Conservation (phyloP, 1,284 basidiomycete genomes). For the Tylopilus sp. region DNA sequence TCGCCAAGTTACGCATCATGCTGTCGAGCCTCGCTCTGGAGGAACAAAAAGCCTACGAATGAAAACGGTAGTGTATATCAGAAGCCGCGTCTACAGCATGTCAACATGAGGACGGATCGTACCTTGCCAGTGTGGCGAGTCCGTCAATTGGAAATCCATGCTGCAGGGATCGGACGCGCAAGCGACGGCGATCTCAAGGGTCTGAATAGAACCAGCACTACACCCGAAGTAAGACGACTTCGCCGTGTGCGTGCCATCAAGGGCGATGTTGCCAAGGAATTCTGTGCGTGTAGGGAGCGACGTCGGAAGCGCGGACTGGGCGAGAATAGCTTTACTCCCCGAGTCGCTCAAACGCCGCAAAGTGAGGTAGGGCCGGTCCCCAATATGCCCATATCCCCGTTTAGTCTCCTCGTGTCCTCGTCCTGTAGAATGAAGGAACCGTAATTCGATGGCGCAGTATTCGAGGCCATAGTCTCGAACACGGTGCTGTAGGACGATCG, state of each 20-base stretch:
- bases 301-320: constrained; percentile 20
- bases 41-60: constrained; percentile 29
- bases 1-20: not conserved
- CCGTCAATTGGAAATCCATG: constrained; percentile 32
- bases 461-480: constrained; percentile 37
- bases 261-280: constrained; percentile 31
- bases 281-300: constrained; percentile 16
- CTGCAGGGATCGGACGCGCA: constrained; percentile 37
- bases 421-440: constrained; percentile 13
- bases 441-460: constrained; percentile 24
- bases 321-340: constrained; percentile 13
- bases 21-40: constrained; percentile 28
- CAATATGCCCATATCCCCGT: constrained; percentile 29
- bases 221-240: constrained; percentile 26
- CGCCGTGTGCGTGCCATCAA: constrained; percentile 17
- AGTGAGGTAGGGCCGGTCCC: constrained; percentile 26
- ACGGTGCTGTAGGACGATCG: constrained; percentile 33
- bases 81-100: not conserved
- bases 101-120: constrained; percentile 6
- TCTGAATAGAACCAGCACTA: constrained; percentile 28
- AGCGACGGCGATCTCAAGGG: constrained; percentile 31
- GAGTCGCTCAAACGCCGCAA: constrained; percentile 32
- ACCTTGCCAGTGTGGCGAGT: constrained; percentile 33
- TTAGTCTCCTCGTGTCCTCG: constrained; percentile 8
- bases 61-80: not conserved